phyloP scores from a whole-genome alignment of 2,329 filamentous ascomycete genomes.

The Hortaea werneckii region DNA sequence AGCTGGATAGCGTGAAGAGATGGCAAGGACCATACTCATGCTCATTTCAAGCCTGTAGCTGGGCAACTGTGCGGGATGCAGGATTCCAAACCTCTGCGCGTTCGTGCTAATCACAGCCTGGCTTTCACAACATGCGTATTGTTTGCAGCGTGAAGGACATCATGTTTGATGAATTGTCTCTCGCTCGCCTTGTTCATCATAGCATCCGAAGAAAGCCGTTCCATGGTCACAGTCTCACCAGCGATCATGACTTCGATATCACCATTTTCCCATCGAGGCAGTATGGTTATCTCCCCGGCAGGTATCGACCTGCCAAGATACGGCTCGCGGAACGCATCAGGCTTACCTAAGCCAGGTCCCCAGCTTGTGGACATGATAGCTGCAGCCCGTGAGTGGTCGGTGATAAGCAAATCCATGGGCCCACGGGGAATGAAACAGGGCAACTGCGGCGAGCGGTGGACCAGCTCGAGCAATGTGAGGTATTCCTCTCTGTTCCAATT shows the following conservation, averaged over 20 bases:
- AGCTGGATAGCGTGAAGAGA: no score
- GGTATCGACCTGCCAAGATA: conserved; percentile 3
- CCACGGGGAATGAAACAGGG: conserved; percentile 3
- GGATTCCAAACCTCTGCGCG: no score
- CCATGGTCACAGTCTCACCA: conserved; percentile 2
- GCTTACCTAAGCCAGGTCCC: conserved; percentile 1
- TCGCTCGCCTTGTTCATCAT: not conserved
- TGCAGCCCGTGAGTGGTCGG: conserved; percentile 3
- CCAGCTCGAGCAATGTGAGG: not conserved
- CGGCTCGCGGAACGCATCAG: conserved; percentile 1
- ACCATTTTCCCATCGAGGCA: conserved; percentile 3
- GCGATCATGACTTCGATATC: conserved; percentile 7
- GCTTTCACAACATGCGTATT: not conserved
- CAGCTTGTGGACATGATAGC: not conserved
- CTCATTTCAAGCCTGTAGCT: no score
- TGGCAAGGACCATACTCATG: no score
- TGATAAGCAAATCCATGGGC: conserved; percentile 4
- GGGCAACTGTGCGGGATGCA: no score
- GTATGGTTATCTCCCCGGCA: conserved; percentile 2
- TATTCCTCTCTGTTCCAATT: not conserved
- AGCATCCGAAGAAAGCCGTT: not conserved
- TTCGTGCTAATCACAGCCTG: no score
- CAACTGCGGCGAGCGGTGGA: not conserved
- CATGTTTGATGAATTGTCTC: conserved; percentile 1
- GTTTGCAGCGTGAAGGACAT: conserved; percentile 2